phyloP scores from a whole-genome alignment of 176 grass and related monocot species.

The Microstegium vimineum region DNA sequence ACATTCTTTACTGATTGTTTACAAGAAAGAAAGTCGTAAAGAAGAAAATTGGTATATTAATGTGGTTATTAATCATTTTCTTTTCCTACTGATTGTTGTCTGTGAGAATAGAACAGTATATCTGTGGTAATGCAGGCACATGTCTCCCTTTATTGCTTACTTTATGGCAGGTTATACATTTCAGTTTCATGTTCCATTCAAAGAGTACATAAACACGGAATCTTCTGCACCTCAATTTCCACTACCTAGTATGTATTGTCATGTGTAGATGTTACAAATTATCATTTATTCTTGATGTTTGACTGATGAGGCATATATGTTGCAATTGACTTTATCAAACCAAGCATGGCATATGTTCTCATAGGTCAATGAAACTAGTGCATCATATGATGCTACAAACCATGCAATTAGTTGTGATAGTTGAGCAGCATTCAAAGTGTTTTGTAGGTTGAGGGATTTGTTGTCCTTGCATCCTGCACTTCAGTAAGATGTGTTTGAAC shows the following conservation, averaged over 20 bases:
- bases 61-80: background rate
- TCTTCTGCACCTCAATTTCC: background rate
- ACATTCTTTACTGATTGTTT: no score
- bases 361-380: background rate
- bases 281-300: background rate
- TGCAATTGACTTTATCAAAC: background rate
- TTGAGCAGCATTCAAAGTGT: background rate
- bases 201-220: no score
- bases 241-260: background rate
- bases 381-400: no score
- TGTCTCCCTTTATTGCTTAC: no score
- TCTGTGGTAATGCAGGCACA: background rate
- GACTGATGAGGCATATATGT: no score
- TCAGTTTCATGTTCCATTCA: background rate
- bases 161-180: no score
- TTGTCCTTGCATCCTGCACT: background rate
- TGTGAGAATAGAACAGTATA: no score
- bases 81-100: background rate
- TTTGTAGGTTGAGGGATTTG: background rate
- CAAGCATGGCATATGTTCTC: background rate
- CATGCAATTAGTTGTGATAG: background rate
- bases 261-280: background rate
- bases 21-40: background rate
- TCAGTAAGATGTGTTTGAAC: background rate
- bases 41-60: background rate